Evolutionary conservation across 129 eudicot genomes (phyloP).

Genomic region (Oenanthe sinensis): DNA sequence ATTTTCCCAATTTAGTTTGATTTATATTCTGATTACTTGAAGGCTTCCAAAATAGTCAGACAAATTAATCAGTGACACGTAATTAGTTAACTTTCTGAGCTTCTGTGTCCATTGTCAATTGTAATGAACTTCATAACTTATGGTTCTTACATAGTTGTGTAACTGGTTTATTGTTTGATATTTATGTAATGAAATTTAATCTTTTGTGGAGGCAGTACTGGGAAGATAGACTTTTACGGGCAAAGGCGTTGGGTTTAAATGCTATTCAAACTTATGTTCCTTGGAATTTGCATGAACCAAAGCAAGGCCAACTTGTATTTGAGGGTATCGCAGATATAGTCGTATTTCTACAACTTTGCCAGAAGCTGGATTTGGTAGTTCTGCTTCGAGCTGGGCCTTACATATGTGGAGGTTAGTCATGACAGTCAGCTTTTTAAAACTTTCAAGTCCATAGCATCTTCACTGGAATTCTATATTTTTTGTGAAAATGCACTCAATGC

Average conservation of each 20-base stretch:
- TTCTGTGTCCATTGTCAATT: background rate
- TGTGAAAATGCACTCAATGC: background rate
- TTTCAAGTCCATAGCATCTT: background rate
- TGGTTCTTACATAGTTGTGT: background rate
- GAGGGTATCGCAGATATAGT: constrained; percentile 79
- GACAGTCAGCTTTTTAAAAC: background rate
- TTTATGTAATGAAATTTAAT: background rate
- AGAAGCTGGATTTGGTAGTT: constrained; percentile 72
- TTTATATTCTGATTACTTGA: background rate
- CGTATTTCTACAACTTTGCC: constrained; percentile 69
- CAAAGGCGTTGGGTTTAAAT: constrained; percentile 94
- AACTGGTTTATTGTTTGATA: background rate
- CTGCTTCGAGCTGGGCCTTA: constrained; percentile 95
- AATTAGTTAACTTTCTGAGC: no score
- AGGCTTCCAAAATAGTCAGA: background rate
- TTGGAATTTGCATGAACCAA: constrained; percentile 96
- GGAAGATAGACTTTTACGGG: constrained; percentile 88
- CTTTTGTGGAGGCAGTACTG: constrained; percentile 48
- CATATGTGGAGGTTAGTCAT: constrained; percentile 76
- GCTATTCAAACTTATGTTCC: constrained; percentile 97
- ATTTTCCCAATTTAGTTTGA: background rate
- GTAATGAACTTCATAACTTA: background rate
- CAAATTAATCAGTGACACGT: background rate
- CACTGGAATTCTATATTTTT: background rate
- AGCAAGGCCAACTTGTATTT: constrained; percentile 60